Percentiles rank a stretch among this genome's conserved stretches.
phyloP scores from a whole-genome alignment of 306 rosid species.

The Dicorynia guianensis region DNA sequence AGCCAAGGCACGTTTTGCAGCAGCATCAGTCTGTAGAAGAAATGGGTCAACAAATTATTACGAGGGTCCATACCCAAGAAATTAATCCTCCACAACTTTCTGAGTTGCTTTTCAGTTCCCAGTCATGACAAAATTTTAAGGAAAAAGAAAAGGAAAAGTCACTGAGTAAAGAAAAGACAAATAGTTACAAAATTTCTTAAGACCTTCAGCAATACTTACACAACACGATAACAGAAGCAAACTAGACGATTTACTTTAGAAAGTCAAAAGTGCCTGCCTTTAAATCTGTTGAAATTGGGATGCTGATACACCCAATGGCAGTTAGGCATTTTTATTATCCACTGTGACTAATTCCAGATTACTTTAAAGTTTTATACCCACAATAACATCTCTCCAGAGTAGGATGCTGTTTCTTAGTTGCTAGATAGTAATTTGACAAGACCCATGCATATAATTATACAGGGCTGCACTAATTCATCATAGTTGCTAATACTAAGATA shows the following conservation, averaged over 20 bases:
- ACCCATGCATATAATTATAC: background rate
- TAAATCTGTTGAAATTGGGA: too few relatives aligned
- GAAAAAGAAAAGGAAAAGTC: background rate
- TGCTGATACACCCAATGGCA: too few relatives aligned
- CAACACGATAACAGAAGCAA: too few relatives aligned
- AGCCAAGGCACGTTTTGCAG: constrained; percentile 91
- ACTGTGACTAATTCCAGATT: too few relatives aligned
- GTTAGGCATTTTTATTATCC: too few relatives aligned
- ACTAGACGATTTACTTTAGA: too few relatives aligned
- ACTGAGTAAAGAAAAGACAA: constrained; percentile 1
- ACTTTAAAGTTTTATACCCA: too few relatives aligned
- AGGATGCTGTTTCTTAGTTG: background rate
- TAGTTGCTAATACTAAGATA: too few relatives aligned
- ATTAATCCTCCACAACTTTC: background rate
- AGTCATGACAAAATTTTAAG: constrained; percentile 9
- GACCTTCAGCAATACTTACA: background rate
- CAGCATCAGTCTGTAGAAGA: constrained; percentile 83
- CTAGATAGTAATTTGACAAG: background rate
- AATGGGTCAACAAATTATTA: constrained; percentile 29
- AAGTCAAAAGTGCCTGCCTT: too few relatives aligned
- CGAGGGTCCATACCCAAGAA: constrained; percentile 18
- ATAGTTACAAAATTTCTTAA: background rate
- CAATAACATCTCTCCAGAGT: background rate
- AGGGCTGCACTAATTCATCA: background rate
- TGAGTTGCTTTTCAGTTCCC: background rate